Base-by-base conservation (phyloP, 495 filamentous ascomycete species). In the Amniculicola lignicola region DNA sequence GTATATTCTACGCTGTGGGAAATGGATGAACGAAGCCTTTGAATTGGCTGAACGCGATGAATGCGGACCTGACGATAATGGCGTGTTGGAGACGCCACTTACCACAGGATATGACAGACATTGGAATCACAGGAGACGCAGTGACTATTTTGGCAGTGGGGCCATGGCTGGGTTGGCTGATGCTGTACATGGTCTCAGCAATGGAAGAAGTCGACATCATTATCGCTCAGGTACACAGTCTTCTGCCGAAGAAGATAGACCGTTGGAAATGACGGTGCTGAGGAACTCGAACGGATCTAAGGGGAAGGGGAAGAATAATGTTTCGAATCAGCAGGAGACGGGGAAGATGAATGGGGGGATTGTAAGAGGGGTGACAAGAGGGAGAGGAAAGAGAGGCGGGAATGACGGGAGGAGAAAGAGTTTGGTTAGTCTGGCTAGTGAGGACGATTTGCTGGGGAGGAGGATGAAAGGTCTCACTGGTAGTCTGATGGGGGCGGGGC, bases 381-480 rank as follows among this genome's bases (percentile, higher is more conserved):
- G 70, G 57, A 22, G 57, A 53, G 44, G 54, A 47, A 62, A 64
- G 61, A 61, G 68, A 58, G 44, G 56, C 48, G 61, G 63, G 61
- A 61, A 68, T 57, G 71, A 73, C 63, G 51, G 38, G 7, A 51
- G 77, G 27, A 76, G 77, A 10, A 76, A 75, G 45, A 87, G 85
- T 61, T 70, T 90, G 47, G 80, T 85, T 4, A 88, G 85, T 68
- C 71, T 96, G 25, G 82, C 82, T 24, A 95, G 88, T 65, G 83
- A 86, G 56, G 89, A 94, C 55, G 90, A 96, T 75, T 66, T 96
- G 50, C 68, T 97, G 12, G 83, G 85, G 5, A 74, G 91, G 48
- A 74, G 91, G 36, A 97, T 97, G 91, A 81, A 87, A 63, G 88
- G 87, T 4, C 68, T 97, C 22, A 83, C 88, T 5, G 82, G 86